These are phyloP conservation scores for Pachyrhizus erosus DNA, from an alignment of 306 rosid species.

Conservation along the genomic window DNA sequence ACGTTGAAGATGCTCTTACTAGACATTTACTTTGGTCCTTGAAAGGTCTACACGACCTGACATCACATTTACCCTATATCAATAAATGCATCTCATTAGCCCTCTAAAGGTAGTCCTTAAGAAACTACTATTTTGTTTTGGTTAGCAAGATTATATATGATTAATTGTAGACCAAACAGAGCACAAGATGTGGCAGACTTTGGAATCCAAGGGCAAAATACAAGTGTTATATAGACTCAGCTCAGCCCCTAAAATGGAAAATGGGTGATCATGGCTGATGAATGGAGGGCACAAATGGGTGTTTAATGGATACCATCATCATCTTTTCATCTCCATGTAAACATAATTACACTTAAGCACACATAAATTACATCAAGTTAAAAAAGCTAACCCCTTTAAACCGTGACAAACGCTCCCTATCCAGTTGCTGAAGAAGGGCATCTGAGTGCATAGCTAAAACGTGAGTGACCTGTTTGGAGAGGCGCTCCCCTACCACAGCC, in stretches of 20 bases:
- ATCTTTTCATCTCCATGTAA: conserved; percentile 3
- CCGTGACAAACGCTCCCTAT: conserved; percentile 61
- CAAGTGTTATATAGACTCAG: no score
- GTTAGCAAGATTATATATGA: no score
- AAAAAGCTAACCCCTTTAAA: conserved; percentile 70
- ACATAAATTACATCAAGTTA: not conserved
- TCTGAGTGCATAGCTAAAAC: conserved; percentile 63
- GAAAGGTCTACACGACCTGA: not conserved
- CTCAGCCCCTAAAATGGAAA: no score
- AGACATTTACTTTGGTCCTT: conserved; percentile 3
- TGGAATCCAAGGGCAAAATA: no score
- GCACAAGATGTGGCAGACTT: no score
- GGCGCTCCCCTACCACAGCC: conserved; percentile 63
- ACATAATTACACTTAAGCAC: not conserved
- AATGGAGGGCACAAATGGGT: not conserved
- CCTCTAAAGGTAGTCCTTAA: conserved; percentile 2
- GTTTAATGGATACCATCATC: not conserved
- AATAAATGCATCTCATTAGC: not conserved
- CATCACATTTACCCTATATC: conserved; percentile 4
- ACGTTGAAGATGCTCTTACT: no score
- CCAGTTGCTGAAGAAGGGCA: conserved; percentile 60
- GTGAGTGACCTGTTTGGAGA: conserved; percentile 73
- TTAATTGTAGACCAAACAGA: no score
- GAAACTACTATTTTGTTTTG: not conserved
- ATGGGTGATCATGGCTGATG: no score